Base-by-base conservation (phyloP, 2,329 filamentous ascomycete genomes). In the Fusarium oligoseptatum region DNA sequence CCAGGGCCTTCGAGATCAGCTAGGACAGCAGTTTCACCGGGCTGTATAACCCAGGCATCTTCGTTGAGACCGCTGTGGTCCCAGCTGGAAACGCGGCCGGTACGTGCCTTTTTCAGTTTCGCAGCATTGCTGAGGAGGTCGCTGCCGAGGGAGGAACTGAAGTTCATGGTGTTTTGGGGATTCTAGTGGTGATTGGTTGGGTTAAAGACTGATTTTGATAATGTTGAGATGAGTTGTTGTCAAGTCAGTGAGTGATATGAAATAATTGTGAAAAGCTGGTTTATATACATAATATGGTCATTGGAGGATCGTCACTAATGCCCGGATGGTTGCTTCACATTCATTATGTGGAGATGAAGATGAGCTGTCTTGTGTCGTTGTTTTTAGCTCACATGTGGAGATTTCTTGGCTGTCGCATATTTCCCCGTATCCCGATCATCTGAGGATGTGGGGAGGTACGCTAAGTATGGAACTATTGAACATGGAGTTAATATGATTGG, bases 1-100 rank as follows among this genome's bases (percentile, higher is more conserved):
- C 80, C 80, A 11, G 80, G 80, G 6, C 80, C 80, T 56, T 82
- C 77, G 45, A 82, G 71, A 63, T 82, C 80, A 1, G 79, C 79
- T 4, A 82, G 70, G 3, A 77, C 70, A 24, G 77, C 75, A 2
- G 76, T 76, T 65, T 81, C 80, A n/a, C 80, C 79, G 12, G 80
- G 79, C 50, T 76, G 68, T 24, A 81, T 74, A 10, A 81, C 79
- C 61, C 78, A 81, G 24, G 79, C 79, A 67, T 81, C 80, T 67
- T 81, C 79, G 48, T 81, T 81, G 36, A 80, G 71, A 12, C 80
- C 80, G 4, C 66, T 75, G 64, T 81, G 80, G 45, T 81, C 80
- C 77, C 76, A 81, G 65, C 78, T 80, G 22, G 80, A 77, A 17
- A 81, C 74, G 9, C 80, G 78, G 32, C 75, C 80, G 24, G 71